Percentiles rank a stretch among this genome's conserved stretches.
phyloP scores from a whole-genome alignment of 1,139 yeast species.

The Yamadazyma songkhlaensis region DNA sequence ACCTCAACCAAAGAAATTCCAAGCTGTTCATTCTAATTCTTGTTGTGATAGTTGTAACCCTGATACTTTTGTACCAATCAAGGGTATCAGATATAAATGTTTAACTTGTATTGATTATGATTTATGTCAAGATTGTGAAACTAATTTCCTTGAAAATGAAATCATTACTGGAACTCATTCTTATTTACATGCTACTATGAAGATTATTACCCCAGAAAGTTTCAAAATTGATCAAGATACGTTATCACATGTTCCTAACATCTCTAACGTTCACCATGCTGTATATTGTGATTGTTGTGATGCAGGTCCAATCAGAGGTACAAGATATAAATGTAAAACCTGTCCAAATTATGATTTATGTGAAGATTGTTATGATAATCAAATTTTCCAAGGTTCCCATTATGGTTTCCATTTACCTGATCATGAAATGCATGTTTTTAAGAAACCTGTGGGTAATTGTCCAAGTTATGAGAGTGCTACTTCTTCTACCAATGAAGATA shows the following conservation, averaged over 20 bases:
- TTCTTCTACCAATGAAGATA: background rate
- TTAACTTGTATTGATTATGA: constrained; percentile 55
- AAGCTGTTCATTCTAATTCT: constrained; percentile 19
- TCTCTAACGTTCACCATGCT: constrained; percentile 17
- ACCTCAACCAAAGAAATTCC: background rate
- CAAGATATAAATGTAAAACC: constrained; percentile 51
- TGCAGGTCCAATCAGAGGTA: constrained; percentile 39
- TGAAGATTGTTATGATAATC: constrained; percentile 41
- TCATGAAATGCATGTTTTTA: constrained; percentile 26
- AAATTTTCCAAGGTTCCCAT: constrained; percentile 5
- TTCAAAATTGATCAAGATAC: constrained; percentile 8
- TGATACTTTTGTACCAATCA: constrained; percentile 26
- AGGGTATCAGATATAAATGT: constrained; percentile 55
- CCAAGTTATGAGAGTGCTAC: constrained; percentile 1
- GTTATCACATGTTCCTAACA: constrained; percentile 3
- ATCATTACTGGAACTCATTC: constrained; percentile 18
- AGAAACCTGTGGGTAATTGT: background rate
- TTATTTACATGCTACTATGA: constrained; percentile 31
- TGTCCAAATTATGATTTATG: constrained; percentile 61
- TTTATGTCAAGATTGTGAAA: constrained; percentile 52
- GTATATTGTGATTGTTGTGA: constrained; percentile 44
- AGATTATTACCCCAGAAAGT: constrained; percentile 21
- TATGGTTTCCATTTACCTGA: constrained; percentile 18
- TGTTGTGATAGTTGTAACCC: constrained; percentile 46
- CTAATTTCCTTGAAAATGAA: constrained; percentile 12